phyloP scores from a whole-genome alignment of 371 early-diverging fungal genomes.

The Apophysomyces trapeziformis region DNA sequence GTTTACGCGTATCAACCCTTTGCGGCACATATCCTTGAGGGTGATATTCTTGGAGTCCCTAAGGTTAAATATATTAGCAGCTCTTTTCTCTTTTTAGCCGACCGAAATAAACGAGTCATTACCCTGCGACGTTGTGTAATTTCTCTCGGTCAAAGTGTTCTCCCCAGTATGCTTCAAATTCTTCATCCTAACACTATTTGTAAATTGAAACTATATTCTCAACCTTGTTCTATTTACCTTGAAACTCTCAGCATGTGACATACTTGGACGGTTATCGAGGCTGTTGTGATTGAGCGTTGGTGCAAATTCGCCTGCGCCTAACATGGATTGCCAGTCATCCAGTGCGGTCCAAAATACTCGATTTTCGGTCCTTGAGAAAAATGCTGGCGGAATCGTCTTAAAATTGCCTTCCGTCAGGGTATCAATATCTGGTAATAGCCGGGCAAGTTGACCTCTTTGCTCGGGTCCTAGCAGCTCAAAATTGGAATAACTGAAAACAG shows the following conservation, averaged over 20 bases:
- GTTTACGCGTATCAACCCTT: constrained; percentile 49
- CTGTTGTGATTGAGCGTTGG: constrained; percentile 5
- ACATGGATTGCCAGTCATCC: constrained; percentile 44
- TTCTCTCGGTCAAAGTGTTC: constrained; percentile 50
- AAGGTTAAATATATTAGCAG: not conserved
- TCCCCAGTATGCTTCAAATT: constrained; percentile 46
- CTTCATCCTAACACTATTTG: constrained; percentile 33
- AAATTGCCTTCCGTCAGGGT: constrained; percentile 16
- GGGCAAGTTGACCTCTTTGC: constrained; percentile 35
- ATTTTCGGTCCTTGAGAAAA: constrained; percentile 43
- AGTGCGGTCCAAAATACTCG: constrained; percentile 42
- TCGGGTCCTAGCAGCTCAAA: constrained; percentile 47
- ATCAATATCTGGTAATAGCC: constrained; percentile 38
- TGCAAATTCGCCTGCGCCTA: constrained; percentile 29
- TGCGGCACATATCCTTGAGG: constrained; percentile 58
- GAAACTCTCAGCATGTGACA: not conserved
- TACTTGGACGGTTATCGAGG: not conserved
- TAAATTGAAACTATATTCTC: not conserved
- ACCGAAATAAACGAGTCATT: constrained; percentile 11
- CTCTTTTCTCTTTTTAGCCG: not conserved
- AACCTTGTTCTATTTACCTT: constrained; percentile 14
- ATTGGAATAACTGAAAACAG: constrained; percentile 38
- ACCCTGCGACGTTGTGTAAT: constrained; percentile 56
- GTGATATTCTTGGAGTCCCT: constrained; percentile 56
- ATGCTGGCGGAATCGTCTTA: constrained; percentile 19